These are phyloP conservation scores for Scopulariopsis brevicaulis DNA, from an alignment of 2,329 filamentous ascomycete species.

Conservation along the genomic window DNA sequence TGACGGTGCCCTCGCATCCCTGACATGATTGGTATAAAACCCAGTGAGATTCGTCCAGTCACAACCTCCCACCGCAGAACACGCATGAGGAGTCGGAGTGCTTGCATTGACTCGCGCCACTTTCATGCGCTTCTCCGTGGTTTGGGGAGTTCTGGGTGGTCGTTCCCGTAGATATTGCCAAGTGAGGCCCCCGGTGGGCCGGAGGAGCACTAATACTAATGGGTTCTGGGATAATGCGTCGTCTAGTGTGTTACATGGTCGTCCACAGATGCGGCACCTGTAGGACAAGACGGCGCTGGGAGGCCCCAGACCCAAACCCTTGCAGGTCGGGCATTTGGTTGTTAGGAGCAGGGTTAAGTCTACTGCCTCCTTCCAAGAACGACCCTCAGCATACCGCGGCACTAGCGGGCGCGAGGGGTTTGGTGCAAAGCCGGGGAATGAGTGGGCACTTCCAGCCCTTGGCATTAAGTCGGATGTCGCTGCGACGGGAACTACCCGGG, in stretches of 20 bases:
- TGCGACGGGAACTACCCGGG: not conserved
- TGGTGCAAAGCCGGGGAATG: no score
- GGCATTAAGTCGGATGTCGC: no score
- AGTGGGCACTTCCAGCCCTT: no score
- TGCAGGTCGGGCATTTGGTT: no score
- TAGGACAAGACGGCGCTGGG: no score
- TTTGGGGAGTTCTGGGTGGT: not conserved
- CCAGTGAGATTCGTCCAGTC: not conserved
- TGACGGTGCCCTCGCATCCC: not conserved
- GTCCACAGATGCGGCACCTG: not conserved
- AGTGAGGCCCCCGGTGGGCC: not conserved
- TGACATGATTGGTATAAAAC: not conserved
- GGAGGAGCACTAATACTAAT: not conserved
- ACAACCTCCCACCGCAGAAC: not conserved
- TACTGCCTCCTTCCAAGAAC: no score
- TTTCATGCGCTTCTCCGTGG: not conserved
- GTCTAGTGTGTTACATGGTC: not conserved
- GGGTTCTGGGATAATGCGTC: not conserved
- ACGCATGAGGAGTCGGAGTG: not conserved
- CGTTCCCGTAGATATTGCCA: not conserved
- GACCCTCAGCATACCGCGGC: no score
- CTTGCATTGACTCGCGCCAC: not conserved
- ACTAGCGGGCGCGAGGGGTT: no score
- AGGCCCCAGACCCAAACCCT: no score
- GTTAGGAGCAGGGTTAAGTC: no score